Evolutionary conservation across 148 eudicot species (phyloP).

Genomic region (Gaultheria prostrata): DNA sequence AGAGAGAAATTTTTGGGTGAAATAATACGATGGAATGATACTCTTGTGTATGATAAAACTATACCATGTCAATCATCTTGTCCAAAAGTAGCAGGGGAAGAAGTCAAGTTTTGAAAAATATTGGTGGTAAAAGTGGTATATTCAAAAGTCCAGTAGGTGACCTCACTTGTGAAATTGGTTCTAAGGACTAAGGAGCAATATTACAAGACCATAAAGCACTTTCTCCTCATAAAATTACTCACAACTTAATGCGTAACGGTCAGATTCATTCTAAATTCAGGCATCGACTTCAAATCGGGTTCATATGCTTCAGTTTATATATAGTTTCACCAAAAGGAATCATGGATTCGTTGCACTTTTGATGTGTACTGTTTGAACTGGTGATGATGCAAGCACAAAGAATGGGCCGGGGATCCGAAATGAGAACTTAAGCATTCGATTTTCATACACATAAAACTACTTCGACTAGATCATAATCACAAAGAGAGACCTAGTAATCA

Average conservation of each 20-base stretch:
- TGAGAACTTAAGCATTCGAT: background rate
- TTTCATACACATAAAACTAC: background rate
- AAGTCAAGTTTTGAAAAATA: too few species aligned
- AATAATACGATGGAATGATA: background rate
- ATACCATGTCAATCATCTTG: background rate
- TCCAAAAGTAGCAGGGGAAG: background rate
- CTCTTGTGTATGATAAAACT: background rate
- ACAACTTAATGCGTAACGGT: too few species aligned
- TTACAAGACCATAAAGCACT: background rate
- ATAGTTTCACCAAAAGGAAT: too few species aligned
- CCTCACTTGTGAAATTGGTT: too few species aligned
- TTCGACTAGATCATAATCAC: background rate
- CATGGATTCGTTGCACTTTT: too few species aligned
- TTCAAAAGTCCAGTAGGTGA: background rate
- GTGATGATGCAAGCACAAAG: background rate
- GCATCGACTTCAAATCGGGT: too few species aligned
- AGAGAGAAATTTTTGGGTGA: background rate
- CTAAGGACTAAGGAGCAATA: too few species aligned
- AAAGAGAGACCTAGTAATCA: background rate
- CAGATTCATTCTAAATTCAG: too few species aligned
- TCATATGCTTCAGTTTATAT: too few species aligned
- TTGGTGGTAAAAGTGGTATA: background rate
- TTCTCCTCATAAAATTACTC: background rate
- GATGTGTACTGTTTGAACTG: background rate
- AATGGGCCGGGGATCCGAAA: background rate